Base-by-base conservation (phyloP, 1,284 basidiomycete genomes). In the Rhodotorula sp. region DNA sequence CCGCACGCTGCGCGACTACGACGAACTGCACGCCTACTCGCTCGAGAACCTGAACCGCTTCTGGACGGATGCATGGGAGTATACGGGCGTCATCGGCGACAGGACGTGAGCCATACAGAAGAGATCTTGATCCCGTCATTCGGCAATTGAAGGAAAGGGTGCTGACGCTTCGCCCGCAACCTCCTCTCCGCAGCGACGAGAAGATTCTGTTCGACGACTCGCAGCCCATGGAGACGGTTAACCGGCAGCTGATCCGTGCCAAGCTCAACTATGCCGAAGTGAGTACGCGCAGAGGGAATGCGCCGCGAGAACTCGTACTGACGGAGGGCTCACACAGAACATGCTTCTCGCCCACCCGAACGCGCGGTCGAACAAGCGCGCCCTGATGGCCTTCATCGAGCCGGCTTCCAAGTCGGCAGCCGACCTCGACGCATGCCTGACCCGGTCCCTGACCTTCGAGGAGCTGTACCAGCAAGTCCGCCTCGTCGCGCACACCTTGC, bases 331-430 rank as follows among this genome's bases (percentile, higher is more conserved):
- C 15, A 0, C 34, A 8, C 57, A 95, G 83, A 94, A 94, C 80
- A 88, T 92, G 85, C 84, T 94, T 43, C 84, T 79, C 5, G 66
- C 76, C 0, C 77, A 78, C 62, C 56, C 65, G 1, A 64, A 75
- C 65, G 74, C 76, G 1, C 72, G 76, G 3, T 73, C 71, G 10
- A 54, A 63, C 20, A 15, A 71, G 16, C 62, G 69, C 23, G 76
- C 77, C 39, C 62, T 78, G 51, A 64, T 78, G 31, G 65, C 70
- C 15, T 65, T 76, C 58, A 65, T 75, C 51, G 77, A 78, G 65
- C 77, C 77, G 5, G 65, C 71, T 8, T 47, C 58, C 5, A 63
- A 57, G 16, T 63, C 57, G 5, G 10, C 52, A 8, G 21, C 63
- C 31, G 62, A 64, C 8, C 63, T 76, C 57, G 66, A 63, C 20